Conservation (phyloP, 495 filamentous ascomycete species). For the Tuber calosporum region DNA sequence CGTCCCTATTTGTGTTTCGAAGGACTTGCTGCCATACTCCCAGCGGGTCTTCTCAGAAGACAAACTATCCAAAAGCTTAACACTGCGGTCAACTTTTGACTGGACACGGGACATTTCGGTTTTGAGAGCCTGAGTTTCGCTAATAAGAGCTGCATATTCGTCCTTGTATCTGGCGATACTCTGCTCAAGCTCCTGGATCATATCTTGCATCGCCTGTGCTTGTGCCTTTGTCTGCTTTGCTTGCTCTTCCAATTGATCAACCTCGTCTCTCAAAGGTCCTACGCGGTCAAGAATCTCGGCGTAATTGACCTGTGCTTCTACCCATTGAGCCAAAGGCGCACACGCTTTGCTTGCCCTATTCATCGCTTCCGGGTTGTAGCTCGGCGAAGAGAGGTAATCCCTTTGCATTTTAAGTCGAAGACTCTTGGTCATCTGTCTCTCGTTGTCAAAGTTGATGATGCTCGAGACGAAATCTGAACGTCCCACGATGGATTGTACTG, state of each 20-base stretch:
- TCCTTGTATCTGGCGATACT: conserved; percentile 95
- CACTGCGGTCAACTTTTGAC: conserved; percentile 94
- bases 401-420: conserved; percentile 82
- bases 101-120: conserved; percentile 91
- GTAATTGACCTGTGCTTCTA: conserved; percentile 92
- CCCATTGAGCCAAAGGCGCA: conserved; percentile 95
- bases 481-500: conserved; percentile 76
- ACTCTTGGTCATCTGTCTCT: conserved; percentile 80
- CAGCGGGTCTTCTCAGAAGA: conserved; percentile 87
- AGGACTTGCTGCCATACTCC: conserved; percentile 95
- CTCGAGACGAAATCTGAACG: conserved; percentile 95
- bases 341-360: conserved; percentile 94
- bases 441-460: conserved; percentile 96
- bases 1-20: conserved; percentile 94
- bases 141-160: conserved; percentile 93
- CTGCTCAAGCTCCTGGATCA: conserved; percentile 69
- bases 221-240: conserved; percentile 89
- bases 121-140: conserved; percentile 95
- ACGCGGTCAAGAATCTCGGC: conserved; percentile 94
- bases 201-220: conserved; percentile 83
- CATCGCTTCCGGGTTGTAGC: conserved; percentile 93
- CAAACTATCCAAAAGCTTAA: conserved; percentile 85
- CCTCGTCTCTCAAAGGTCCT: conserved; percentile 86
- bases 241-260: conserved; percentile 73
- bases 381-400: conserved; percentile 80